Evolutionary conservation across 495 filamentous ascomycete genomes (phyloP).

Genomic region (Ramalina peruviana): DNA sequence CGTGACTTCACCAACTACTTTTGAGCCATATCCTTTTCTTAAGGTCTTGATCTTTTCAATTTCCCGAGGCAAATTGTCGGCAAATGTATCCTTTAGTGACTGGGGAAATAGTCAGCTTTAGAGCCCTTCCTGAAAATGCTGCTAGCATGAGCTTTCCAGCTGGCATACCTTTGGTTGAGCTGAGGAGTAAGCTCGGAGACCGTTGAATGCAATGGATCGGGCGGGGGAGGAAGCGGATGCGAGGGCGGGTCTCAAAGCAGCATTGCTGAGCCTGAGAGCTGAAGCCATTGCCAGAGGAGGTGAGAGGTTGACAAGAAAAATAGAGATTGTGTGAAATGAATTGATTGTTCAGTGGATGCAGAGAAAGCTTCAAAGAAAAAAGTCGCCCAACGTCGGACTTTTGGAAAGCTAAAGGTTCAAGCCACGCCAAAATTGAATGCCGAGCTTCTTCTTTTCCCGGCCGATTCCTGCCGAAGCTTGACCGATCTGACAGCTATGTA

Average conservation of each 20-base stretch:
- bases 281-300: slow-evolving; percentile 48
- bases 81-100: slow-evolving; percentile 98
- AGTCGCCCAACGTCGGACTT: not conserved
- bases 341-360: not conserved
- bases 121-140: slow-evolving; percentile 15
- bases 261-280: slow-evolving; percentile 59
- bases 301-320: not conserved
- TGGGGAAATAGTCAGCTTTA: slow-evolving; percentile 20
- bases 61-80: slow-evolving; percentile 84
- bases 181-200: slow-evolving; percentile 75
- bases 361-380: not conserved
- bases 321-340: not conserved
- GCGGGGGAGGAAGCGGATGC: slow-evolving; percentile 45
- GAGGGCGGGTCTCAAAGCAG: slow-evolving; percentile 60
- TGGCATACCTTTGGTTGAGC: slow-evolving; percentile 64
- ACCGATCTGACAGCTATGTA: no score
- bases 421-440: slow-evolving; percentile 1
- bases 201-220: slow-evolving; percentile 54
- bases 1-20: slow-evolving; percentile 92
- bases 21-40: slow-evolving; percentile 85
- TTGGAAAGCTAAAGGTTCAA: not conserved
- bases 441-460: slow-evolving; percentile 11
- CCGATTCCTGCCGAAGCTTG: slow-evolving; percentile 12
- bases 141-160: slow-evolving; percentile 12
- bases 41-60: slow-evolving; percentile 99